Conservation (phyloP, 1,284 basidiomycete genomes). For the Microbotryum silenes-acaulis region DNA sequence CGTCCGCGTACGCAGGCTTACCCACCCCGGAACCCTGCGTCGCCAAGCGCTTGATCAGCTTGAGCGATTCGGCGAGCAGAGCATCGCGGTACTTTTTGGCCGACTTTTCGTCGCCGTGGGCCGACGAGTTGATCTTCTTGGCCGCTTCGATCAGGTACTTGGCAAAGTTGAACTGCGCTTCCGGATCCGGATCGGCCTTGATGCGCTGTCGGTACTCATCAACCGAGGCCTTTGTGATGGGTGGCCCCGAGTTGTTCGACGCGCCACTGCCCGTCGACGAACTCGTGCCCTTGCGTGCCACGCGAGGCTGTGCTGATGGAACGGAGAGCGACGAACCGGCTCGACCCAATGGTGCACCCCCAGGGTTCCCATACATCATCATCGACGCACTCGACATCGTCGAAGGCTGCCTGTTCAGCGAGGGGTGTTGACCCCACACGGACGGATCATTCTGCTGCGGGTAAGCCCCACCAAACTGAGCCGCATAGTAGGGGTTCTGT, state of each 20-base stretch:
- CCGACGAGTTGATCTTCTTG: conserved; percentile 52
- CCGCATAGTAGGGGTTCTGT: conserved; percentile 32
- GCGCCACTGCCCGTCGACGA: background rate
- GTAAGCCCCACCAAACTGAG: background rate
- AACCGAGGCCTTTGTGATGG: conserved; percentile 75
- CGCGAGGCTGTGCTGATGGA: background rate
- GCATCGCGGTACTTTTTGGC: conserved; percentile 73
- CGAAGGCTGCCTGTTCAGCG: too few relatives aligned
- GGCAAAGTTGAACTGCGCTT: conserved; percentile 95
- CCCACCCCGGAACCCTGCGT: conserved; percentile 57
- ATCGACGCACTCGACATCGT: too few relatives aligned
- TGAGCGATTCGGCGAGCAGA: conserved; percentile 79
- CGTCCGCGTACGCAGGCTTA: conserved; percentile 72
- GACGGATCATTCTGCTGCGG: too few relatives aligned
- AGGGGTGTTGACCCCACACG: too few relatives aligned
- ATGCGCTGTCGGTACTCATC: conserved; percentile 94
- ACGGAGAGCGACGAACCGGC: too few relatives aligned
- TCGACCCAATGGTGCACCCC: too few relatives aligned
- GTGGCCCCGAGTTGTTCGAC: conserved; percentile 15
- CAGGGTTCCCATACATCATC: too few relatives aligned
- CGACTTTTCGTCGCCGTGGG: conserved; percentile 36
- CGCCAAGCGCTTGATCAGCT: conserved; percentile 83
- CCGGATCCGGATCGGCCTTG: conserved; percentile 95
- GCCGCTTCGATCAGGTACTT: conserved; percentile 99
- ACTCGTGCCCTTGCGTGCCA: conserved; percentile 19